These are phyloP conservation scores for Fomes fomentarius DNA, from an alignment of 1,284 basidiomycete genomes.

Conservation along the genomic window DNA sequence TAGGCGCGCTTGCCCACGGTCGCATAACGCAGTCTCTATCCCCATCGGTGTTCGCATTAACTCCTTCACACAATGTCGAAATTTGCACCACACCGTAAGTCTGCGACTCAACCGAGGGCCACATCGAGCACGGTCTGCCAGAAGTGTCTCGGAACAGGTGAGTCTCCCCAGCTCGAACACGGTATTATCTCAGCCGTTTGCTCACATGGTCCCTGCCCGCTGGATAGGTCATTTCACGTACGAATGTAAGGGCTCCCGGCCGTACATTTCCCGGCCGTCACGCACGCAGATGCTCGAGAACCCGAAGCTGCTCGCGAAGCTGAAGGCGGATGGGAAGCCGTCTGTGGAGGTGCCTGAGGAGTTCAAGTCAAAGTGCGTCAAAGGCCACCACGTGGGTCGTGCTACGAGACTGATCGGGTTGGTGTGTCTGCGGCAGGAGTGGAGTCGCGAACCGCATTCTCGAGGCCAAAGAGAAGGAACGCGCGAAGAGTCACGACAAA, in stretches of 20 bases:
- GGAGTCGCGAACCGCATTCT: slow-evolving; percentile 77
- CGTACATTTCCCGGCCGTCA: slow-evolving; percentile 78
- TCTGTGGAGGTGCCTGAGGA: slow-evolving; percentile 80
- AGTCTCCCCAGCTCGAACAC: neutral
- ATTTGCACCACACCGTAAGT: slow-evolving; percentile 72
- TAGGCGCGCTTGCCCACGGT: too few species aligned
- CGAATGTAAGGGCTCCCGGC: slow-evolving; percentile 72
- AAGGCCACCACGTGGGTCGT: neutral
- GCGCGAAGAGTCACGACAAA: slow-evolving; percentile 48
- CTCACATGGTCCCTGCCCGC: neutral
- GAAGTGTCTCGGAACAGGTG: slow-evolving; percentile 73
- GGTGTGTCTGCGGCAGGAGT: slow-evolving; percentile 41
- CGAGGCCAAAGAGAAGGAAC: slow-evolving; percentile 72
- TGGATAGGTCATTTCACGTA: slow-evolving; percentile 75
- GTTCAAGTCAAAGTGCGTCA: slow-evolving; percentile 72
- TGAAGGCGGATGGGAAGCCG: slow-evolving; percentile 67
- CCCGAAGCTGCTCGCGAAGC: slow-evolving; percentile 61
- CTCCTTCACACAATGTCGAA: slow-evolving; percentile 65
- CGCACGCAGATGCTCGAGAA: slow-evolving; percentile 79
- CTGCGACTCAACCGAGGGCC: slow-evolving; percentile 61
- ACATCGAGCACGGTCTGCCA: slow-evolving; percentile 73
- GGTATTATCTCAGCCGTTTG: neutral
- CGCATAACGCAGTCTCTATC: neutral
- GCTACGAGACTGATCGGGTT: neutral
- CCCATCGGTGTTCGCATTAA: too few species aligned